A percentile compares a stretch with the other conserved stretches of the same genome.
Evolutionary conservation across 495 filamentous ascomycete genomes (phyloP).

Genomic region (Pyronema omphalodes): DNA sequence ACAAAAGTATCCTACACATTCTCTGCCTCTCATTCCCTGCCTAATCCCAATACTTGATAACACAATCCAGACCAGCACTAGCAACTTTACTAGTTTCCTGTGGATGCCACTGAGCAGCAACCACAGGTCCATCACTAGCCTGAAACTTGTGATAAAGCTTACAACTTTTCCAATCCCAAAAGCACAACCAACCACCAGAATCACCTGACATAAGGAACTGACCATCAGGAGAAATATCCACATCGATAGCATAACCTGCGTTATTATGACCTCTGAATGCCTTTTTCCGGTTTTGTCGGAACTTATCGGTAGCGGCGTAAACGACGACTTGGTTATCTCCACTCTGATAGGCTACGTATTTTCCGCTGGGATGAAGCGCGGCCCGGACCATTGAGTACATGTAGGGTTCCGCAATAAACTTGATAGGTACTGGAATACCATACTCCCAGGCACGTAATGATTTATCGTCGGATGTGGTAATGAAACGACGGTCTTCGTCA

Average conservation of each 20-base stretch:
- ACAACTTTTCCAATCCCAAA: slow-evolving; percentile 98
- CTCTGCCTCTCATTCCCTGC: slow-evolving; percentile 24
- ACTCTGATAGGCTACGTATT: slow-evolving; percentile 82
- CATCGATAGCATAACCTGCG: slow-evolving; percentile 79
- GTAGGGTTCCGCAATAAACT: slow-evolving; percentile 82
- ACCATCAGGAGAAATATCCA: slow-evolving; percentile 76
- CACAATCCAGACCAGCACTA: slow-evolving; percentile 72
- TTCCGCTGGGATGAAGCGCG: slow-evolving; percentile 65
- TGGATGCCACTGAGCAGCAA: slow-evolving; percentile 77
- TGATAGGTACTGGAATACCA: slow-evolving; percentile 70
- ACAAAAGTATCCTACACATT: no score
- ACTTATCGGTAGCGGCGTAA: slow-evolving; percentile 81
- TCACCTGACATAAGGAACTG: slow-evolving; percentile 75
- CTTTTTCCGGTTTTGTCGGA: slow-evolving; percentile 95
- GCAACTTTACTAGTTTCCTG: slow-evolving; percentile 88
- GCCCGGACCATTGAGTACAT: slow-evolving; percentile 85
- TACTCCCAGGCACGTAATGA: slow-evolving; percentile 93
- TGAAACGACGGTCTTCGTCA: slow-evolving; percentile 85
- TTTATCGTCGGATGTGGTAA: slow-evolving; percentile 94
- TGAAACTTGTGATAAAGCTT: slow-evolving; percentile 94
- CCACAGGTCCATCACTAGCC: slow-evolving; percentile 60
- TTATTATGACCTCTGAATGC: slow-evolving; percentile 89
- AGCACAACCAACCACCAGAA: slow-evolving; percentile 70
- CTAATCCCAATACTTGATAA: slow-evolving; percentile 92
- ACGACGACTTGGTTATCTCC: slow-evolving; percentile 93